Base-by-base conservation (phyloP, 495 filamentous ascomycete genomes). In the Xylaria cubensis region DNA sequence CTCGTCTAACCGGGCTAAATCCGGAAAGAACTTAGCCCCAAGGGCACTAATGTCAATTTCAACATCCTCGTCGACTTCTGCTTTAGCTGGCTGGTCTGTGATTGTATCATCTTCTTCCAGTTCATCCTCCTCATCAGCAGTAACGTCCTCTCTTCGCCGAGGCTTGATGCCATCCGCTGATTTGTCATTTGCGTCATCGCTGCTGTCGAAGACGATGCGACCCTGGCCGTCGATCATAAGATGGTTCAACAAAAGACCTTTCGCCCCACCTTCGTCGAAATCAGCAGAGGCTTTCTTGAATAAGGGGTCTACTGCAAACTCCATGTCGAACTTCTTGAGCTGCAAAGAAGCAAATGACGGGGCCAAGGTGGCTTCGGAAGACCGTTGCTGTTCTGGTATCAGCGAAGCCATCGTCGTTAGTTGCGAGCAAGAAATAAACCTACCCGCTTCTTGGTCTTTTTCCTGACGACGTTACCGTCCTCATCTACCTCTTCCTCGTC, bases 251-350 rank as follows among this genome's bases (percentile, higher is more conserved):
- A 99, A 85, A 44, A 99, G 86, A 3, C 96, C 96, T 82, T 98
- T 99, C 21, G 97, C 97, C 64, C 96, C 96, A 32, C 96, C 96
- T 83, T 99, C 96, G 77, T 99, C 96, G 77, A 98, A 98, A 80
- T 99, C 96, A 29, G 96, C 96, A 3, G 95, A 95, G 0, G 94
- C 97, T 76, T 99, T 99, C 79, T 98, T 98, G 88, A 98, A 99
- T 9, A 99, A 83, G 4, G 96, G 96, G 76, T 99, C 96, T 32
- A 99, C 96, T 1, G 94, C 92, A 73, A 99, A 97, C 77, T 99
- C 96, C 42, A 98, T 88, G 74, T 99, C 96, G 73, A 98, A 93
- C 77, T 98, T 98, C 80, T 99, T 98, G 61, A 98, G 86, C 80
- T 97, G 94, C 66, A 99, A 78, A 2, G 94, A 90, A 24, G 92